A percentile compares a stretch with the other conserved stretches of the same genome.
phyloP scores from a whole-genome alignment of 257 asterid species.

The Plantago elongata region DNA sequence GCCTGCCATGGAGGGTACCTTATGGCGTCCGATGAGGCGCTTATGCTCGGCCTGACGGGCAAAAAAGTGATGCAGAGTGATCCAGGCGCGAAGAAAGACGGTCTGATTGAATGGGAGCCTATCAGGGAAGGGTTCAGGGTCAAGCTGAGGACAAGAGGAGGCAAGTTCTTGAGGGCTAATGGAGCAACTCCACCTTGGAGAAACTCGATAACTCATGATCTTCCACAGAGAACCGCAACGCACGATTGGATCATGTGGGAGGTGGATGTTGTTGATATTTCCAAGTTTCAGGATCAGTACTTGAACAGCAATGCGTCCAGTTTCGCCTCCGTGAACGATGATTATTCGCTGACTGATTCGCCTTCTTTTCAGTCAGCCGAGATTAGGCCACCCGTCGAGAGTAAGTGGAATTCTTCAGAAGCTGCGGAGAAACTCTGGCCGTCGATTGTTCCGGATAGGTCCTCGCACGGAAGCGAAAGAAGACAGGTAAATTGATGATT shows the following conservation, averaged over 20 bases:
- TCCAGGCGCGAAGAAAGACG: conserved; percentile 15
- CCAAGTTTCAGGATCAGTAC: conserved; percentile 27
- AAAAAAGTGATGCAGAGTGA: conserved; percentile 38
- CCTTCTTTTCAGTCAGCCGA: background rate
- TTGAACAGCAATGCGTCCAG: conserved; percentile 35
- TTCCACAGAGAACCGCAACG: conserved; percentile 53
- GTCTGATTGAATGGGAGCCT: conserved; percentile 57
- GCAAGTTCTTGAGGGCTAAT: conserved; percentile 52
- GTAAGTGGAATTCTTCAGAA: background rate
- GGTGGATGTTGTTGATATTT: conserved; percentile 44
- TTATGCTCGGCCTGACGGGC: conserved; percentile 54
- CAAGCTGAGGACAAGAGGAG: conserved; percentile 42
- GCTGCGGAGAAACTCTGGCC: conserved; percentile 20
- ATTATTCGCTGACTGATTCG: conserved; percentile 1
- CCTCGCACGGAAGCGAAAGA: conserved; percentile 18
- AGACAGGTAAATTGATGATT: conserved; percentile 22
- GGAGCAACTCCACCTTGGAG: conserved; percentile 70
- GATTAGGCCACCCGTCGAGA: no score
- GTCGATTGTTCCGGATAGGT: conserved; percentile 26
- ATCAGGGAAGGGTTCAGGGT: conserved; percentile 46
- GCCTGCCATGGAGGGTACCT: conserved; percentile 60
- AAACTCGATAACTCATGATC: conserved; percentile 59
- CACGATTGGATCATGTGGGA: conserved; percentile 70
- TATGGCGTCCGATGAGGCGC: conserved; percentile 51
- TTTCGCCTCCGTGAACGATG: conserved; percentile 18